Evolutionary conservation across 805 yeast species (phyloP), one percentile per base, ranked within the genome.

Genomic region (Huiozyma sinensis): DNA sequence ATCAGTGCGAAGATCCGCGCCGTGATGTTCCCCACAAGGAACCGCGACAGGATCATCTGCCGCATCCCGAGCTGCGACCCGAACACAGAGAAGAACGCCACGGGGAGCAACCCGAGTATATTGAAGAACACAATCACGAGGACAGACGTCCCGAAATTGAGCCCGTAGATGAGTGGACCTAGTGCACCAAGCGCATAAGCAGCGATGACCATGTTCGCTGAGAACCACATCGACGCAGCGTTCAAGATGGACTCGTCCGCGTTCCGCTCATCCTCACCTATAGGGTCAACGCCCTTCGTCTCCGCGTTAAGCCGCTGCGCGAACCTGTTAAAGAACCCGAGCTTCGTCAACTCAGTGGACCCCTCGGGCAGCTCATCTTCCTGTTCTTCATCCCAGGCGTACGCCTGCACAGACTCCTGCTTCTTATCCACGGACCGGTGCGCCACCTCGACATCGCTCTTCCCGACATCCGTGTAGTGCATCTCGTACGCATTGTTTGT

Each of bases 161-260:
- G 66, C 6, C 72, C 79, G 56, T 76, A 86, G 29, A 76, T 71
- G 48, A 81, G 68, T 40, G 78, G 68, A 28, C 85, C 84, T 36
- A 81, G 61, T 49, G 75, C 82, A 61, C 96, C 95, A 39, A 86
- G 67, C 10, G 95, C 71, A 54, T 77, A 78, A 10, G 95, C 76
- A 24, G 95, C 88, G 58, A 87, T 78, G 44, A 85, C 95, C 73
- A 85, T 70, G 65, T 88, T 87, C 28, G 95, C 94, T 7, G 94
- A 81, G 55, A 82, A 72, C 95, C 95, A 88, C 90, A 88, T 83
- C 39, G 89, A 71, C 38, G 87, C 84, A 32, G 90, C 83, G 51
- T 75, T 76, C 66, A 76, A 69, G 67, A 76, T 69, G 47, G 81
- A 61, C 30, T 83, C 78, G 39, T 71, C 72, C 48, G 81, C 85